Percentiles rank a stretch among this genome's conserved stretches.
These are phyloP conservation scores for Penicillium thymicola DNA, from an alignment of 2,329 filamentous ascomycete species.

Conservation along the genomic window DNA sequence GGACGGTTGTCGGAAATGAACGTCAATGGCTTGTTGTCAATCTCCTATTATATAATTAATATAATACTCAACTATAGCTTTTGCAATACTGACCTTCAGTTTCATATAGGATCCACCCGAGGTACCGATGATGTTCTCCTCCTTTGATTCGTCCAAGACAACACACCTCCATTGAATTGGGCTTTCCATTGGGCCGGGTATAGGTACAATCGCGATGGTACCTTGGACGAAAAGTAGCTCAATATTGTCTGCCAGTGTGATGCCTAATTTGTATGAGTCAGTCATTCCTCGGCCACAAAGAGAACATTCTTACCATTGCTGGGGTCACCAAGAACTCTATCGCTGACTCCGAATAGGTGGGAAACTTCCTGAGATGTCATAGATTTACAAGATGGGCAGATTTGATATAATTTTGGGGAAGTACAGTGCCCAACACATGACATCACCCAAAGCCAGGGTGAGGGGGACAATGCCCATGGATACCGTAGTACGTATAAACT, in stretches of 20 bases:
- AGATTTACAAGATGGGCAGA: background rate
- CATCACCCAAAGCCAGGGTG: background rate
- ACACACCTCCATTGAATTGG: background rate
- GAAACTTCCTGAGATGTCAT: background rate
- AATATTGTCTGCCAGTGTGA: background rate
- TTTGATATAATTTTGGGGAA: background rate
- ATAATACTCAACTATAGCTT: background rate
- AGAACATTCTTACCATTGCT: background rate
- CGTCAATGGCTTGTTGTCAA: constrained; percentile 1
- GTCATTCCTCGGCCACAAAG: background rate
- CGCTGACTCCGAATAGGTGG: background rate
- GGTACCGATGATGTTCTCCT: background rate
- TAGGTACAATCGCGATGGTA: background rate
- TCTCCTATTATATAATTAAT: background rate
- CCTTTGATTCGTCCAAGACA: background rate
- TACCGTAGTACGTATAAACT: no score
- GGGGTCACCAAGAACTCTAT: background rate
- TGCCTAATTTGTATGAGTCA: background rate
- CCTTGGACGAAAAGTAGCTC: background rate
- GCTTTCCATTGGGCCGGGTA: background rate
- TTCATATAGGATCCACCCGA: background rate
- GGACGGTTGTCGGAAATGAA: constrained; percentile 18
- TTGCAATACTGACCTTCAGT: background rate
- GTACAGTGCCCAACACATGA: background rate
- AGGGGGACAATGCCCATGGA: no score